Percentiles rank a stretch among this genome's conserved stretches.
Evolutionary conservation across 305 asterid species (phyloP).

Genomic region (Fraxinus floribunda): DNA sequence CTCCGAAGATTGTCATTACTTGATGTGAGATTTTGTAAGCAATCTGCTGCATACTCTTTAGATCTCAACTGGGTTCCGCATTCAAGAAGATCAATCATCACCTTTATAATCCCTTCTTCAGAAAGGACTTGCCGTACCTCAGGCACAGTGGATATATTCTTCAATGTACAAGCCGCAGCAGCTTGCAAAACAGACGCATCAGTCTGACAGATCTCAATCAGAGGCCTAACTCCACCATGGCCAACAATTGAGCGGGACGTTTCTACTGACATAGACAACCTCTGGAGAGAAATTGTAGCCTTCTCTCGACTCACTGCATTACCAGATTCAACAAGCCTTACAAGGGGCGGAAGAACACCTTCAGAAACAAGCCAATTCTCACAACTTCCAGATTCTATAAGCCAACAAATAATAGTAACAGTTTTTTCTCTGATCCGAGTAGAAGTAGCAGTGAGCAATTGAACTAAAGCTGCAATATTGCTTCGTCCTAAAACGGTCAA

Average conservation of each 20-base stretch:
- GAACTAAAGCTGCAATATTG: slow-evolving; percentile 67
- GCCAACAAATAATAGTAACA: slow-evolving; percentile 62
- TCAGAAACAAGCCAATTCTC: slow-evolving; percentile 85
- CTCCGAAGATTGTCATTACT: slow-evolving; percentile 53
- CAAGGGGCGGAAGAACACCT: slow-evolving; percentile 84
- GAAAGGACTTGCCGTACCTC: slow-evolving; percentile 62
- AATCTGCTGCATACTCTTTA: slow-evolving; percentile 81
- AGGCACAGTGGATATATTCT: slow-evolving; percentile 70
- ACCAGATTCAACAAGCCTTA: slow-evolving; percentile 85
- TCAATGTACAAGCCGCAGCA: slow-evolving; percentile 71
- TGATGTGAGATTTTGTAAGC: slow-evolving; percentile 68
- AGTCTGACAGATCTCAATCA: slow-evolving; percentile 60
- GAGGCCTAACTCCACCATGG: slow-evolving; percentile 75
- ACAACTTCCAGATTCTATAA: slow-evolving; percentile 72
- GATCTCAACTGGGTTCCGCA: slow-evolving; percentile 62
- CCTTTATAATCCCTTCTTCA: slow-evolving; percentile 73
- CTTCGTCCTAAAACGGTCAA: slow-evolving; percentile 70
- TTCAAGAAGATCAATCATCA: slow-evolving; percentile 63
- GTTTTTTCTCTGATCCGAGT: slow-evolving; percentile 80
- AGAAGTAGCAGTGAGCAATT: slow-evolving; percentile 71
- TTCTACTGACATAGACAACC: slow-evolving; percentile 67
- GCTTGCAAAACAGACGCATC: slow-evolving; percentile 74
- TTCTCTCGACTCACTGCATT: slow-evolving; percentile 64
- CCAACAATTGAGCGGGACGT: slow-evolving; percentile 73
- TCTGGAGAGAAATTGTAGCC: slow-evolving; percentile 73